phyloP scores from a whole-genome alignment of 2,329 filamentous ascomycete genomes.

The Aspergillus amoenus region DNA sequence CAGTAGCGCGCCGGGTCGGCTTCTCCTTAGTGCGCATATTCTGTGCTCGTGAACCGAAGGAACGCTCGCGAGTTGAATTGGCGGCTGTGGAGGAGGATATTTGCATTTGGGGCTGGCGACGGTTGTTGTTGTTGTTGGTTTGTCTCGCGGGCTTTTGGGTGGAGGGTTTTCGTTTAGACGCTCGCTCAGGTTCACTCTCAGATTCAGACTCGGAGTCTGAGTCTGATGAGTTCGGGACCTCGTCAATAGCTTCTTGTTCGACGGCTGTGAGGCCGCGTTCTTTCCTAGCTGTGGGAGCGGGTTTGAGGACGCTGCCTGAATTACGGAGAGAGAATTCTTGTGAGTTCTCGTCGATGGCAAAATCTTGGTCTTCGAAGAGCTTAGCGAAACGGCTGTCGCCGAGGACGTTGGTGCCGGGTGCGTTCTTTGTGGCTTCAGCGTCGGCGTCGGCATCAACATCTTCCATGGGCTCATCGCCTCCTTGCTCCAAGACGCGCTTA shows the following conservation, averaged over 20 bases:
- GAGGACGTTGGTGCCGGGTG: slow-evolving; percentile 63
- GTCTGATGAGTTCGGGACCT: slow-evolving; percentile 44
- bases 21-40: slow-evolving; percentile 40
- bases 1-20: slow-evolving; percentile 31
- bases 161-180: slow-evolving; percentile 27
- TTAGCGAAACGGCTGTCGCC: slow-evolving; percentile 82
- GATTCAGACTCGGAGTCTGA: slow-evolving; percentile 36
- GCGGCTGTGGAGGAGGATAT: slow-evolving; percentile 54
- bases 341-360: slow-evolving; percentile 84
- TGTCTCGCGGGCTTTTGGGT: slow-evolving; percentile 50
- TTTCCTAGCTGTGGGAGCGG: slow-evolving; percentile 25
- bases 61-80: slow-evolving; percentile 50
- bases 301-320: slow-evolving; percentile 66
- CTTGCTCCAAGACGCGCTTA: slow-evolving; percentile 52
- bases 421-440: slow-evolving; percentile 19
- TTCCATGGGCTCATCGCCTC: slow-evolving; percentile 52
- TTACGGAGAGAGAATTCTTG: slow-evolving; percentile 87
- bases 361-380: slow-evolving; percentile 91
- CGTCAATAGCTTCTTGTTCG: slow-evolving; percentile 60
- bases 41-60: slow-evolving; percentile 58
- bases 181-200: slow-evolving; percentile 27
- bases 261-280: slow-evolving; percentile 60
- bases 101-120: slow-evolving; percentile 54
- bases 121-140: slow-evolving; percentile 29
- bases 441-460: slow-evolving; percentile 22